Conservation (phyloP, 139 green algal species). For the Gonium pectorale region DNA sequence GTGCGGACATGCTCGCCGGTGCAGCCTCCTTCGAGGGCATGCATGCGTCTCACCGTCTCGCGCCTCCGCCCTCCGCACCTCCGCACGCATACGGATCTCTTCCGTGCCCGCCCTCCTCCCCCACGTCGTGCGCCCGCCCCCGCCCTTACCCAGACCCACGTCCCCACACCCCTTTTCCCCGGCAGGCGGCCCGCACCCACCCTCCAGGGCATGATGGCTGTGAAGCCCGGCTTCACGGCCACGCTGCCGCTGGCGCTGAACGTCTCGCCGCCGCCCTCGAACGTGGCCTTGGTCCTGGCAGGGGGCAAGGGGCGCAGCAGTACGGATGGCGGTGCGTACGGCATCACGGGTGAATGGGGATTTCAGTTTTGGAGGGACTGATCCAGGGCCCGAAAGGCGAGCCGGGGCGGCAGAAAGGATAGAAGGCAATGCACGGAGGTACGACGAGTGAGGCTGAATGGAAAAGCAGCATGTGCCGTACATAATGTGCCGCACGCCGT, state of each 20-base stretch:
- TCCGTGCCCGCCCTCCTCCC: neutral
- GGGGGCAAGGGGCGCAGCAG: neutral
- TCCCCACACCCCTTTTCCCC: neutral
- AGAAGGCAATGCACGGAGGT: too few relatives aligned
- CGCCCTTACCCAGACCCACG: neutral
- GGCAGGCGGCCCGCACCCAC: neutral
- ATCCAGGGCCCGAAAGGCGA: neutral
- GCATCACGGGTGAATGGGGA: too few relatives aligned
- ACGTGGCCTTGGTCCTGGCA: constrained; percentile 55
- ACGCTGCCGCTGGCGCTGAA: constrained; percentile 70
- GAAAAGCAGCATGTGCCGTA: too few relatives aligned
- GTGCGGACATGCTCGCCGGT: too few relatives aligned
- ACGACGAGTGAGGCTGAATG: too few relatives aligned
- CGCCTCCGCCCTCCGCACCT: neutral
- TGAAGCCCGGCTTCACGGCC: constrained; percentile 78
- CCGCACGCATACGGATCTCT: neutral
- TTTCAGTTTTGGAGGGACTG: too few relatives aligned
- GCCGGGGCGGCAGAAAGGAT: neutral
- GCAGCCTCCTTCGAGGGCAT: too few relatives aligned
- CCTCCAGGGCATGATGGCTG: constrained; percentile 84
- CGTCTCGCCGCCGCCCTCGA: constrained; percentile 71
- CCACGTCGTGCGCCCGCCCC: too few relatives aligned
- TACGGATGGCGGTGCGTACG: too few relatives aligned
- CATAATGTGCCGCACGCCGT: too few relatives aligned
- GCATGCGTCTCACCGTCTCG: too few relatives aligned